A percentile compares a stretch with the other conserved stretches of the same genome.
phyloP scores from a whole-genome alignment of 179 eudicot species.

The Patellifolia procumbens region DNA sequence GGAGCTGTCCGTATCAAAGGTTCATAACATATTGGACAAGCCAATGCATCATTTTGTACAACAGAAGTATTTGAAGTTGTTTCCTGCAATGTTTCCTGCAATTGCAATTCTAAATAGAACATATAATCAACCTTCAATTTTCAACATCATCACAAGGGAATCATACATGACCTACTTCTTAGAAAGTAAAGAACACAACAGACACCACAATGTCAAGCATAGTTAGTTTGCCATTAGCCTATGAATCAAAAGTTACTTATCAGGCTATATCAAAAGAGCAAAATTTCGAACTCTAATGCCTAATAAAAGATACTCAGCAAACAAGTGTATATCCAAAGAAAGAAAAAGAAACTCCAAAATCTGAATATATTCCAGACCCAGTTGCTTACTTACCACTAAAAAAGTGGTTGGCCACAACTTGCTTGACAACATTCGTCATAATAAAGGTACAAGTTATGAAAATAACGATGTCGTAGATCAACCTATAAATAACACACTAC shows the following conservation, averaged over 20 bases:
- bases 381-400: no score
- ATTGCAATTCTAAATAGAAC: not conserved
- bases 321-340: no score
- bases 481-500: no score
- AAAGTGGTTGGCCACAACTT: no score
- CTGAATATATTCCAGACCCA: no score
- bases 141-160: not conserved
- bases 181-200: not conserved
- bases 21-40: conserved; percentile 88
- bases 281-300: no score
- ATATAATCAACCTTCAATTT: not conserved
- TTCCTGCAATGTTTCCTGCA: conserved; percentile 59
- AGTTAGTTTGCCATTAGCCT: not conserved
- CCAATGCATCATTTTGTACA: conserved; percentile 50
- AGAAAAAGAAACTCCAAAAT: no score
- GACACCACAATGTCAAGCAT: not conserved
- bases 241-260: not conserved
- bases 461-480: no score
- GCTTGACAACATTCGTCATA: no score
- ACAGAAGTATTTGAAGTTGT: conserved; percentile 34
- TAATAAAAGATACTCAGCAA: no score
- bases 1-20: conserved; percentile 80
- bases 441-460: no score
- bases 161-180: not conserved
- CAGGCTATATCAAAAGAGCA: no score